Percentiles rank a stretch among this genome's conserved stretches.
phyloP scores from a whole-genome alignment of 345 rosid species.

The Populus davidiana region DNA sequence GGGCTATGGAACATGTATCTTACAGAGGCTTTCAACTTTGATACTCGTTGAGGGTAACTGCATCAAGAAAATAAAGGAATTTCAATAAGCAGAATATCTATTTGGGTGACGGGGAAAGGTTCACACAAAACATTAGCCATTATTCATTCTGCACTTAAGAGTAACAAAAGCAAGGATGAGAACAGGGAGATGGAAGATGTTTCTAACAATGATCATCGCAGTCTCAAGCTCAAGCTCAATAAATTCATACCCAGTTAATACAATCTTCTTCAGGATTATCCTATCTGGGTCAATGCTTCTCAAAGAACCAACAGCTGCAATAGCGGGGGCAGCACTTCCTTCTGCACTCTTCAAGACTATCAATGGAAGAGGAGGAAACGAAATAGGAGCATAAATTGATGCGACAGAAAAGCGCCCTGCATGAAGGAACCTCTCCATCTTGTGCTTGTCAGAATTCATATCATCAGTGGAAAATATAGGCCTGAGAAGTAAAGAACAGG shows the following conservation, averaged over 20 bases:
- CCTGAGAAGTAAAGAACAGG: constrained; percentile 42
- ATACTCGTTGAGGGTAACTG: constrained; percentile 94
- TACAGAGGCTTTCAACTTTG: constrained; percentile 75
- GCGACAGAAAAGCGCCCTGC: constrained; percentile 75
- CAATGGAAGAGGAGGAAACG: constrained; percentile 79
- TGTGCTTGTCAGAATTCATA: constrained; percentile 77
- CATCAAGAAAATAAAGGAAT: constrained; percentile 10
- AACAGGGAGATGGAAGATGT: neutral
- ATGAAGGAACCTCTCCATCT: constrained; percentile 97
- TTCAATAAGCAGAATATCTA: neutral
- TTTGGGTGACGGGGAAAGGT: neutral
- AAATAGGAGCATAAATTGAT: constrained; percentile 82
- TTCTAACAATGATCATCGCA: neutral
- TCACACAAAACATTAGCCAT: neutral
- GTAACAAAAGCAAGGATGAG: neutral
- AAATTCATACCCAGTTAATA: constrained; percentile 76
- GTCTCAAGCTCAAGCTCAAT: neutral
- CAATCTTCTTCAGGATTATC: constrained; percentile 77
- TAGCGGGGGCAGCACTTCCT: constrained; percentile 43
- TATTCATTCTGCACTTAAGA: neutral
- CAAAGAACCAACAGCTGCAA: constrained; percentile 91
- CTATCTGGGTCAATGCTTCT: constrained; percentile 77
- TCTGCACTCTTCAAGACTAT: constrained; percentile 61
- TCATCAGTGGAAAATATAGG: constrained; percentile 82
- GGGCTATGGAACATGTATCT: constrained; percentile 90